Conservation (phyloP, 345 rosid genomes). For the Diplotaxis tenuifolia region DNA sequence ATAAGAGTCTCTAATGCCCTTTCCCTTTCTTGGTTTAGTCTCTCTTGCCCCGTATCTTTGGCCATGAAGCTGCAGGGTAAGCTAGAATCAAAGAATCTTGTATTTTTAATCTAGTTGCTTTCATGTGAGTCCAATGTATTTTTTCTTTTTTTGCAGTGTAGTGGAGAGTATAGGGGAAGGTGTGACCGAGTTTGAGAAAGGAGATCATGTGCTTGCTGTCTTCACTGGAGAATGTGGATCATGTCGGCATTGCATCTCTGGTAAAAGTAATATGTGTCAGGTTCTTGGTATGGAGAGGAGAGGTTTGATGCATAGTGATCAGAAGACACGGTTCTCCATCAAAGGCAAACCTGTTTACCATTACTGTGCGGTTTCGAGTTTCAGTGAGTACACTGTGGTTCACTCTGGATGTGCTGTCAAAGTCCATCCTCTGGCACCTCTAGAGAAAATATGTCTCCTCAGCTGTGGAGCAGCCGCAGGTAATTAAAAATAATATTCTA, state of each 20-base stretch:
- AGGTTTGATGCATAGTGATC: constrained; percentile 89
- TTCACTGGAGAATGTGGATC: constrained; percentile 80
- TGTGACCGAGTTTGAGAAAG: constrained; percentile 74
- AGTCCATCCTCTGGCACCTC: constrained; percentile 59
- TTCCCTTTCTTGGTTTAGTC: constrained; percentile 49
- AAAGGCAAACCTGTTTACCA: constrained; percentile 80
- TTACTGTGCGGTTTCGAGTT: constrained; percentile 91
- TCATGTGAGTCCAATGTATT: background rate
- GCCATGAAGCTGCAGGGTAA: constrained; percentile 97
- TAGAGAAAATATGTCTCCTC: constrained; percentile 78
- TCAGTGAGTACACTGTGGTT: constrained; percentile 89
- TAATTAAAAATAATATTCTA: constrained; percentile 7
- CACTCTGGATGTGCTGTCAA: constrained; percentile 94
- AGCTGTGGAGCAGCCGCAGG: constrained; percentile 94
- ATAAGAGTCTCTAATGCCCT: constrained; percentile 9
- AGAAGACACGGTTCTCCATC: constrained; percentile 63
- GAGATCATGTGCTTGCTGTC: constrained; percentile 83
- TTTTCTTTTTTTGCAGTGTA: constrained; percentile 61
- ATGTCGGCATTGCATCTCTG: constrained; percentile 71
- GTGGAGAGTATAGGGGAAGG: constrained; percentile 82
- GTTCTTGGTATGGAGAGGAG: constrained; percentile 81
- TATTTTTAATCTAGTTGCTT: background rate
- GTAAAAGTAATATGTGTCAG: constrained; percentile 80
- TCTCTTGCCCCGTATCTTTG: constrained; percentile 85
- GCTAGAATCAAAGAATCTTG: too few species aligned